Evolutionary conservation across 768 basidiomycete genomes (phyloP).

Genomic region (Pisolithus sp.): DNA sequence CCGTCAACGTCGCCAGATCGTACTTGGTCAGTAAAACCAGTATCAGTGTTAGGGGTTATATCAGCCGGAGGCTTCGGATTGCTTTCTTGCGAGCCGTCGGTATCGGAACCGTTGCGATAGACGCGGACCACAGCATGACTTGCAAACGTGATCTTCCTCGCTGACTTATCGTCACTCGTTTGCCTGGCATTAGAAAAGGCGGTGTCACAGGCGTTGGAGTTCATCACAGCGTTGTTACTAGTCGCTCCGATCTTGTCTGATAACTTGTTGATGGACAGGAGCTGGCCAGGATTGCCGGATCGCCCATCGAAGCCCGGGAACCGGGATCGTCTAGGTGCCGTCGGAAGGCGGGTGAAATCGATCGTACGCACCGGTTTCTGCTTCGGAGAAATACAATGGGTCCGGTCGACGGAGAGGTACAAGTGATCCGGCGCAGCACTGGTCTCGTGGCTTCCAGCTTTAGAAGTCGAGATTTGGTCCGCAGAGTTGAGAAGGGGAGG

Average conservation of each 20-base stretch:
- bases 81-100: not conserved
- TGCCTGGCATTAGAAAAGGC: slow-evolving; percentile 8
- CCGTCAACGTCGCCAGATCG: too few relatives aligned
- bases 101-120: not conserved
- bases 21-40: not conserved
- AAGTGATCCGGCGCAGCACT: not conserved
- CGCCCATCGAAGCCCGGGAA: slow-evolving; percentile 4
- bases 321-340: slow-evolving; percentile 8
- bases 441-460: too few relatives aligned
- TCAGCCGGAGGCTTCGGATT: not conserved
- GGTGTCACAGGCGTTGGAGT: slow-evolving; percentile 20
- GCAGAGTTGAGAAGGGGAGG: not conserved
- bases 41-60: not conserved
- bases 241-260: slow-evolving; percentile 14
- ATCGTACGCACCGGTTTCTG: slow-evolving; percentile 14
- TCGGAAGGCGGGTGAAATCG: slow-evolving; percentile 22
- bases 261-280: slow-evolving; percentile 5
- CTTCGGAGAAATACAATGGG: not conserved
- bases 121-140: not conserved
- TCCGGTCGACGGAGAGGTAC: not conserved
- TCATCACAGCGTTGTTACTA: slow-evolving; percentile 6
- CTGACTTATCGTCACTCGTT: not conserved
- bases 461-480: too few relatives aligned
- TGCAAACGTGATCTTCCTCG: not conserved
- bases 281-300: not conserved